phyloP scores from a whole-genome alignment of 306 rosid species.

The Vachellia pachyceras region DNA sequence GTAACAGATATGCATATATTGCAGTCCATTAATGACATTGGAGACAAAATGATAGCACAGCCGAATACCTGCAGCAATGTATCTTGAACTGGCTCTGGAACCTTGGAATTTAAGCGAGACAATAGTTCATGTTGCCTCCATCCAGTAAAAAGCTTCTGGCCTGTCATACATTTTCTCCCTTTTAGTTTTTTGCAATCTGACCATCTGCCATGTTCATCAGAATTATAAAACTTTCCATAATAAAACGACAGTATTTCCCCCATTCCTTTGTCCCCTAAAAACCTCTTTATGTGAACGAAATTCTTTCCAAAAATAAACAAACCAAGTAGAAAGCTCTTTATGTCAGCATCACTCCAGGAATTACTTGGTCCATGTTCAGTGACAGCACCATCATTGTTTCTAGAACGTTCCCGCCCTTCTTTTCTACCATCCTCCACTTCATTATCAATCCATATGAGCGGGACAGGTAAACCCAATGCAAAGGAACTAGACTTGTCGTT shows the following conservation, averaged over 20 bases:
- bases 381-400: slow-evolving; percentile 36
- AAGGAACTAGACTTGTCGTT: slow-evolving; percentile 42
- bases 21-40: slow-evolving; percentile 26
- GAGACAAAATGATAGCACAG: slow-evolving; percentile 22
- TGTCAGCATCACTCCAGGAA: slow-evolving; percentile 69
- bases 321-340: slow-evolving; percentile 68
- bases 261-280: slow-evolving; percentile 61
- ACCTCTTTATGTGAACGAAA: slow-evolving; percentile 58
- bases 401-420: slow-evolving; percentile 3
- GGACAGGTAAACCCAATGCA: slow-evolving; percentile 63
- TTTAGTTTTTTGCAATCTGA: slow-evolving; percentile 59
- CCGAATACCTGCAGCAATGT: slow-evolving; percentile 64
- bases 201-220: slow-evolving; percentile 69
- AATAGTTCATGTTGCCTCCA: slow-evolving; percentile 67
- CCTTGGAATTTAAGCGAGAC: slow-evolving; percentile 66
- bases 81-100: slow-evolving; percentile 56
- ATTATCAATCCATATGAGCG: slow-evolving; percentile 51
- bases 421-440: slow-evolving; percentile 37
- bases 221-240: slow-evolving; percentile 76
- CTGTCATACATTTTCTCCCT: slow-evolving; percentile 59
- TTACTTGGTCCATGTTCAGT: slow-evolving; percentile 40
- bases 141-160: slow-evolving; percentile 67
- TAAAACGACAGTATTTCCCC: slow-evolving; percentile 74
- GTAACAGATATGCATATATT: slow-evolving; percentile 16
- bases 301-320: slow-evolving; percentile 79